Evolutionary conservation across 768 basidiomycete genomes (phyloP), one percentile per base, ranked within the genome.

Genomic region (Ramaria rubella): DNA sequence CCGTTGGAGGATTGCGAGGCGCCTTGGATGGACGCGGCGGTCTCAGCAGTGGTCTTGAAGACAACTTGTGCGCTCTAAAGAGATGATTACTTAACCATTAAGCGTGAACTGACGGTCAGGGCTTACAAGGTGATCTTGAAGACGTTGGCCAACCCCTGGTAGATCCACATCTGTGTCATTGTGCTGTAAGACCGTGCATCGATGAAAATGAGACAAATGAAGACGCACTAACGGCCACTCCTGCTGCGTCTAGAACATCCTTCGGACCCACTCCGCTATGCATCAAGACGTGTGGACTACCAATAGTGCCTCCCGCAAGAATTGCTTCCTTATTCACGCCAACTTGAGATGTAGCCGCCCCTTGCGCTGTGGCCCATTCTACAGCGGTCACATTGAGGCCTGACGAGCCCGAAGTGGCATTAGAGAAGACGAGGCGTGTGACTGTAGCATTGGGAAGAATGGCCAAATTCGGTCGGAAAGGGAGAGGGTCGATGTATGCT

Each of bases 401-500:
- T 12, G 64, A 59, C 27, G 60, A 55, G 51, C 62, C 64, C 4
- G 42, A 46, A 3, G 17, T 31, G 21, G 33, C n/a, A 21, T 64
- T 65, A 57, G 67, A 63, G 59, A 81, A 80, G 24, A 78, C 59
- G 38, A 83, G 69, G 23, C 77, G 73, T 2, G 84, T 79, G 53
- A 85, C 86, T 6, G 81, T 83, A 14, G 78, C 73, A 53, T 80
- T 78, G 8, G 79, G 71, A 23, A 87, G 72, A 58, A 89, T 78
- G 62, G 81, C 78, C 38, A 87, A 75, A 63, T 87, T 87, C 54
- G 75, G 56, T 43, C 84, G 78, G 21, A 81, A 77, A 0, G 83
- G 80, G 1, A 85, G 73, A 4, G 80, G 74, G 67, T 86, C 85
- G 66, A 85, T 81, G 72, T 85, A 85, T 3, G 74, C 78, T 1